Percentiles rank a stretch among this genome's conserved stretches.
Conservation (phyloP, 2,329 filamentous ascomycete genomes). For the Xylaria sp. region DNA sequence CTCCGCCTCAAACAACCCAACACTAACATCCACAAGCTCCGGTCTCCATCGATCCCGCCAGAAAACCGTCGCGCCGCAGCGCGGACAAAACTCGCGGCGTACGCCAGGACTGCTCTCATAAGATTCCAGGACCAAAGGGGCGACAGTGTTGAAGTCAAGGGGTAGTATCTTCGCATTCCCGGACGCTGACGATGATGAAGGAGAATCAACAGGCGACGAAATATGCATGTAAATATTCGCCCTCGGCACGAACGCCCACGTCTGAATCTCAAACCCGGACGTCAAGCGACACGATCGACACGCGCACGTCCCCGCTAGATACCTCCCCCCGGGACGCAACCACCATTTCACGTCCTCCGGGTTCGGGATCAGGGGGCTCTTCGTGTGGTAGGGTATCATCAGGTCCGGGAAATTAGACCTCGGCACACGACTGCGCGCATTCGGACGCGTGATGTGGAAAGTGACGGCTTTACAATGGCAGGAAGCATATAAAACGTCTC, state of each 20-base stretch:
- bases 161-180: constrained; percentile 14
- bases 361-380: constrained; percentile 36
- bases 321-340: constrained; percentile 40
- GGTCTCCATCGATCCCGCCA: constrained; percentile 52
- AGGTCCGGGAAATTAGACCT: constrained; percentile 49
- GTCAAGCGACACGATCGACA: constrained; percentile 58
- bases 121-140: constrained; percentile 40
- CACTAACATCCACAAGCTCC: constrained; percentile 58
- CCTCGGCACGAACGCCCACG: constrained; percentile 62
- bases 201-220: constrained; percentile 31
- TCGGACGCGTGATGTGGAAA: constrained; percentile 54
- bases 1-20: constrained; percentile 48
- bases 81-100: constrained; percentile 55
- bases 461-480: constrained; percentile 53
- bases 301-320: constrained; percentile 54
- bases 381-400: constrained; percentile 43
- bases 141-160: constrained; percentile 35
- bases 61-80: constrained; percentile 60
- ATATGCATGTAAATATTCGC: constrained; percentile 36
- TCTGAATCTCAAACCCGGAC: constrained; percentile 58
- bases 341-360: constrained; percentile 53
- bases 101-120: constrained; percentile 52
- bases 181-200: constrained; percentile 29
- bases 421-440: constrained; percentile 39
- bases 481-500: constrained; percentile 36